Evolutionary conservation across 202 grass and related monocot species (phyloP), one percentile per base, ranked within the genome.

Genomic region (Thinopyrum obtusiflorum): DNA sequence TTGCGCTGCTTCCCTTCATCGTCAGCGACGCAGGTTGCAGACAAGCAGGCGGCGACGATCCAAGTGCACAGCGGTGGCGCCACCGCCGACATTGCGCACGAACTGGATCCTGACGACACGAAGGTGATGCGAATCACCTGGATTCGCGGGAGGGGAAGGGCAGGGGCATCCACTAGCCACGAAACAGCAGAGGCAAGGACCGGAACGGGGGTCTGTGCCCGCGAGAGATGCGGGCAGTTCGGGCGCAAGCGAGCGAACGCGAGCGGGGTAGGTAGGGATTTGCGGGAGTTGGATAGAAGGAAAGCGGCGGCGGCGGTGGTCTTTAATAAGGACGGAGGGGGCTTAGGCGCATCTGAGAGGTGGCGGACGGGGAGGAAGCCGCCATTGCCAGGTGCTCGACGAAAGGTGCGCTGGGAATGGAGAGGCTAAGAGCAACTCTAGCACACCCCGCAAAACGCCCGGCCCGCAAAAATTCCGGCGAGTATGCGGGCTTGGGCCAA

Each of bases 41-140:
- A 96, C 87, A 99, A 49, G 88, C 85, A 91, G 31, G 92, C 93
- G 21, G 97, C 90, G 32, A 91, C 93, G 25, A 99, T 85, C 92
- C 93, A 94, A 61, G 91, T 92, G 93, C 90, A 89, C 17, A 96
- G 92, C 44, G 97, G 93, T 39, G 93, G 88, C 67, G 93, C 88
- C 88, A 91, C 92, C 61, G 85, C 75, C 76, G 84, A 87, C 93
- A 92, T 92, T 90, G 93, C 65, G 82, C 82, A 80, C 40, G 82
- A 27, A 78, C 85, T 59, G 82, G 89, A 88, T 88, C 78, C 85
- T 33, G 20, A 17, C 18, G 51, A 32, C 24, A 3, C 35, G 36
- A 65, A 53, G n/a, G 47, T 69, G 81, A 57, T 64, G 80, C 82
- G 12, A 74, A 69, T 15, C 71, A 69, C 62, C 76, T 23, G 20